A percentile compares a stretch with the other conserved stretches of the same genome.
Conservation (phyloP, 345 rosid species). For the Bretschneidera sinensis region DNA sequence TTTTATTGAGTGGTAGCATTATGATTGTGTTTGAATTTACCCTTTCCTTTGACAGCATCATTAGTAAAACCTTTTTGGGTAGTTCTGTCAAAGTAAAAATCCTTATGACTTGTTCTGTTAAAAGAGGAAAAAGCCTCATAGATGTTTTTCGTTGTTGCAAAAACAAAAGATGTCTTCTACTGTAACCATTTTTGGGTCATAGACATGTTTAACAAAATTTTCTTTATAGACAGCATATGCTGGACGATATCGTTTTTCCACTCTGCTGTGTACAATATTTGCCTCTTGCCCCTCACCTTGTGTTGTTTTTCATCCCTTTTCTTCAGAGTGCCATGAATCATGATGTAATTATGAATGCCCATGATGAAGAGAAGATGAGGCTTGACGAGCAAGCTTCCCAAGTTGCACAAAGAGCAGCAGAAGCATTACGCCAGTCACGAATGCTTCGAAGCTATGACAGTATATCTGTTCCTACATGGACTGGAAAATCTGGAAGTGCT, state of each 20-base stretch:
- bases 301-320: not conserved
- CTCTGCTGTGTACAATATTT: not conserved
- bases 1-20: conserved; percentile 1
- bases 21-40: no score
- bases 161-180: not conserved
- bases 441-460: conserved; percentile 76
- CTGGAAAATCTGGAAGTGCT: conserved; percentile 85
- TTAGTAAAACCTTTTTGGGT: no score
- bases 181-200: not conserved
- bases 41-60: no score
- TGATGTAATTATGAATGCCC: conserved; percentile 71
- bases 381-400: conserved; percentile 89
- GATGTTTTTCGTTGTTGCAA: not conserved
- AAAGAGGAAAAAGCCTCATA: no score
- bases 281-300: conserved; percentile 5
- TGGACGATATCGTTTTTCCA: not conserved
- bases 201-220: not conserved
- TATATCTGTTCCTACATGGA: conserved; percentile 89
- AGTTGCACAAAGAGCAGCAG: conserved; percentile 94
- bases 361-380: conserved; percentile 72
- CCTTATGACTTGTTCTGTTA: no score
- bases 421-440: conserved; percentile 83
- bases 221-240: not conserved
- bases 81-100: no score
- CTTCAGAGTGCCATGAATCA: conserved; percentile 88